Base-by-base conservation (phyloP, 331 rosid genomes). In the Arachis monticola region DNA sequence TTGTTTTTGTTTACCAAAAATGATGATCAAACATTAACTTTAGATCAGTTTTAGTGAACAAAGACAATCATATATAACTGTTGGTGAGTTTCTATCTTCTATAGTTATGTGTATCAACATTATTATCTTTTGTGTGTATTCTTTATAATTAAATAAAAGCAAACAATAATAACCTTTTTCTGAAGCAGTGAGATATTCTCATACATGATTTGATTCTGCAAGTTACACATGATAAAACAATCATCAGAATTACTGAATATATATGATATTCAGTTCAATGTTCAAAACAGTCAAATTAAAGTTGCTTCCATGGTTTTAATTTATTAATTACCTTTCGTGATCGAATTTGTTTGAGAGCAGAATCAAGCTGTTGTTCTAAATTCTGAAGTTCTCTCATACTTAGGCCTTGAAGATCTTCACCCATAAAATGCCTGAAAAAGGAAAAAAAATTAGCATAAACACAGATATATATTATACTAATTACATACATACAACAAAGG, bases 361-460 rank as follows among this genome's bases (percentile, higher is more conserved):
- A 81, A 68, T 91, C 96, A 79, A 93, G 88, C 57, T 93, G 98
- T 13, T 88, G 92, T 73, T 93, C 97, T 81, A 91, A 79, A 84
- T 80, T 87, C 61, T 93, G 97, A 69, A 93, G 91, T 83, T 93
- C 96, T 83, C 85, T 88, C 42, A 90, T 58, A 55, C 86, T 82
- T 50, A 89, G 72, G 10, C 87, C 80, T 31, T 86, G 88, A 40
- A 91, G 77, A 22, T 88, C 93, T 89, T 93, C 89, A 53, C 98
- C 98, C 91, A 79, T 83, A 60, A 79, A 85, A 76, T 91, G 82
- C 75, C 98, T 93, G 81, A 27, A 77, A 68, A 59, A 60, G 2
- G 1, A 8, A 30, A 10, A 57, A 48, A 48, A 22, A 48, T 46
- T 5, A 7, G 4, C 2, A 48, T 7, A 46, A 46, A 46, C 42